Base-by-base conservation (phyloP, 805 yeast species). In the Saccharomycopsis sp. region DNA sequence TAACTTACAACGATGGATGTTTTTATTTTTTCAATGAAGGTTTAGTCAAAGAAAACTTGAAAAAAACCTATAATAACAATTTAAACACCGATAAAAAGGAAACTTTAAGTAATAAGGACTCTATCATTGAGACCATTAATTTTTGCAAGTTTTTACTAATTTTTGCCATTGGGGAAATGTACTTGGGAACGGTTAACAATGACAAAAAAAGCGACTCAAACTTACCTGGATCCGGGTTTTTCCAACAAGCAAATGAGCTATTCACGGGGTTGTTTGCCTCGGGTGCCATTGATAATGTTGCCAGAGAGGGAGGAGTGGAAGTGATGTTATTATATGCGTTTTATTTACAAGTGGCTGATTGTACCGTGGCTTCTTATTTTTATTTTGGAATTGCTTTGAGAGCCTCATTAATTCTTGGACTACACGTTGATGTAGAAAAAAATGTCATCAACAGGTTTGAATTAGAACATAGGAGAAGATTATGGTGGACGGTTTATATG, bases 401-500 rank as follows among this genome's bases (percentile, higher is more conserved):
- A 43, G 76, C 88, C 0, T 76, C 86, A 5, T 61, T 82, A 40
- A 74, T 81, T 35, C 57, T 81, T 20, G 94, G 94, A 2, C 70
- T 80, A 76, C 94, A 82, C 56, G 92, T 82, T 2, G 92, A 82
- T 59, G 78, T 85, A 5, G 88, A 80, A 45, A 74, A 75, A 50
- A 85, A 76, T 47, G 74, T 67, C 27, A 63, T 82, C 15, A 66
- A 76, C 26, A 67, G 75, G 47, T 71, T 72, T 50, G 89, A 80
- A 63, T 76, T 81, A 49, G 95, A 88, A 49, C 87, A 83, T 57
- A 68, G 95, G 38, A 70, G 94, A 53, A 71, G 88, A 43, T 59
- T 85, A 27, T 87, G 89, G 64, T 87, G 96, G 96, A 79, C 87
- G 31, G 76, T 80, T 25, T 86, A 84, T 59, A 74, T 79, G 58